These are phyloP conservation scores for Tetrapisispora iriomotensis DNA, from an alignment of 805 yeast species.

Conservation along the genomic window DNA sequence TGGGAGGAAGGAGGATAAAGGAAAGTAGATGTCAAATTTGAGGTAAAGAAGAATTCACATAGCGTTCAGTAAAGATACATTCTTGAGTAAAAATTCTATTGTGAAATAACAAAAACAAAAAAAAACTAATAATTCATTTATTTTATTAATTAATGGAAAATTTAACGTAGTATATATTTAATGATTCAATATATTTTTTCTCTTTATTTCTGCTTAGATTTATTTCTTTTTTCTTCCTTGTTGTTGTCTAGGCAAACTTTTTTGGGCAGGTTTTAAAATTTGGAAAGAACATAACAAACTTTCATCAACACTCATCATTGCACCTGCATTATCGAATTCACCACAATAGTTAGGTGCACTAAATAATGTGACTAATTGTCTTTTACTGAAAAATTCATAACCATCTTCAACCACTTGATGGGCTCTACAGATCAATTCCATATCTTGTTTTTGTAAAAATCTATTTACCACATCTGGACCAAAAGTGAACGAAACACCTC, in stretches of 20 bases:
- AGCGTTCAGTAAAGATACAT: too few relatives aligned
- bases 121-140: too few relatives aligned
- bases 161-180: too few relatives aligned
- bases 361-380: constrained; percentile 90
- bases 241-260: constrained; percentile 36
- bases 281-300: constrained; percentile 91
- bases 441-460: constrained; percentile 91
- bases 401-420: constrained; percentile 99
- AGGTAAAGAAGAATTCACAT: too few relatives aligned
- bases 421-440: constrained; percentile 96
- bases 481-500: constrained; percentile 98
- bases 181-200: neutral
- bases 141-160: too few relatives aligned
- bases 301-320: constrained; percentile 99
- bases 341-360: constrained; percentile 99
- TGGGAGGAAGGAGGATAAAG: too few relatives aligned
- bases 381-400: constrained; percentile 90
- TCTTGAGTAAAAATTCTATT: too few relatives aligned
- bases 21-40: too few relatives aligned
- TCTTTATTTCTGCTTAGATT: neutral
- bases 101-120: too few relatives aligned
- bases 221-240: constrained; percentile 27
- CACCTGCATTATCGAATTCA: constrained; percentile 98
- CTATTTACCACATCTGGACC: constrained; percentile 99
- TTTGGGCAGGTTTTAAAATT: constrained; percentile 95